Evolutionary conservation across 495 filamentous ascomycete genomes (phyloP).

Genomic region (Penicillium desertorum): DNA sequence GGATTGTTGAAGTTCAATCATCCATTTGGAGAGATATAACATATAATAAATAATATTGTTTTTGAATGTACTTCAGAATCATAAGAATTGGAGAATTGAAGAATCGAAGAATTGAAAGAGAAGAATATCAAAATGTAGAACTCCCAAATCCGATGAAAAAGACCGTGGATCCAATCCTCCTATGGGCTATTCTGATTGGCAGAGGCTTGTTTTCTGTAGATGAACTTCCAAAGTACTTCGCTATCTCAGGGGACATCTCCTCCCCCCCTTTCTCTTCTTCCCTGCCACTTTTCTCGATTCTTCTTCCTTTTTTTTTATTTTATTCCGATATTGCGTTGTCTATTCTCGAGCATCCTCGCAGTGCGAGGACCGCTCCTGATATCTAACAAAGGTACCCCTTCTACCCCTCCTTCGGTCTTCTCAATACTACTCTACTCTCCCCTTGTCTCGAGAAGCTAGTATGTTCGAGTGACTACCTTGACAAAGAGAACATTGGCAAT

Average conservation of each 20-base stretch:
- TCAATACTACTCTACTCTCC: background rate
- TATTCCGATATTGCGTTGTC: conserved; percentile 7
- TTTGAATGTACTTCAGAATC: too few relatives aligned
- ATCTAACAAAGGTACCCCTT: conserved; percentile 5
- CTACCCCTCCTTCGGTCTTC: conserved; percentile 7
- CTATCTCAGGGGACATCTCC: conserved; percentile 9
- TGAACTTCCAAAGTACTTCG: conserved; percentile 17
- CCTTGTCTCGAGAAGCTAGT: background rate
- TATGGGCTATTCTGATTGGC: conserved; percentile 20
- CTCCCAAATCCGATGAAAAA: background rate
- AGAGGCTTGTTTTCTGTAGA: conserved; percentile 31
- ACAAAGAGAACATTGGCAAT: background rate
- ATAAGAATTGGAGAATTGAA: too few relatives aligned
- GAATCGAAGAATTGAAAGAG: too few relatives aligned
- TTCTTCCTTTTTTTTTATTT: conserved; percentile 5
- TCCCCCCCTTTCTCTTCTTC: conserved; percentile 14
- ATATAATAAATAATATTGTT: background rate
- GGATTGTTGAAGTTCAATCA: conserved; percentile 96
- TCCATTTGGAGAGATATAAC: conserved; percentile 78
- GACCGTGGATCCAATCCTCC: background rate
- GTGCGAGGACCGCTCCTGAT: conserved; percentile 28
- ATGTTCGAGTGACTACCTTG: background rate
- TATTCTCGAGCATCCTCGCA: conserved; percentile 28
- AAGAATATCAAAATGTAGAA: too few relatives aligned
- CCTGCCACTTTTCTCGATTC: conserved; percentile 5